Evolutionary conservation across 495 filamentous ascomycete genomes (phyloP).

Genomic region (Aspergillus ellipticus): DNA sequence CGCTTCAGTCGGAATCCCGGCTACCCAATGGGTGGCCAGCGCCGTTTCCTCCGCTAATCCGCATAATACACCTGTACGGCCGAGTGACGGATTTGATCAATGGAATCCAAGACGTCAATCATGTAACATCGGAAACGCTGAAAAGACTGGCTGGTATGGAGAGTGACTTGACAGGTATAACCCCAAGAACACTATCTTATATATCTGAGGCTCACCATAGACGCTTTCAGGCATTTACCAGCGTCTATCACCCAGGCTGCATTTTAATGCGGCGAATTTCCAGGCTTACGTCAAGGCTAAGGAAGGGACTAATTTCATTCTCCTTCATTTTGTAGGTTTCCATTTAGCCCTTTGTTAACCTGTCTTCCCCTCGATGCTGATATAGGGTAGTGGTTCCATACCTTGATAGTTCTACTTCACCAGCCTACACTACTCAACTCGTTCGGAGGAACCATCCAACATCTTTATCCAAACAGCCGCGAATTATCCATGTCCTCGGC

Average conservation of each 20-base stretch:
- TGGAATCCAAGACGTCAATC: constrained; percentile 70
- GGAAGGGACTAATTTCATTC: constrained; percentile 77
- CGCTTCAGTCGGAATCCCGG: constrained; percentile 56
- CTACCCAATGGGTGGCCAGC: constrained; percentile 62
- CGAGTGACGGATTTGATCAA: constrained; percentile 79
- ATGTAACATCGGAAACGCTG: constrained; percentile 68
- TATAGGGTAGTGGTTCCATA: constrained; percentile 67
- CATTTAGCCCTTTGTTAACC: background rate
- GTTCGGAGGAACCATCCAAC: constrained; percentile 65
- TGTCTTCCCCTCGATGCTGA: constrained; percentile 2
- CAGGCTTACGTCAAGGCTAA: constrained; percentile 70
- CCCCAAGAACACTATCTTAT: background rate
- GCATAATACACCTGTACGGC: constrained; percentile 80
- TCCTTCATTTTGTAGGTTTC: constrained; percentile 65
- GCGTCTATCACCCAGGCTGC: constrained; percentile 62
- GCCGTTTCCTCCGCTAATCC: constrained; percentile 73
- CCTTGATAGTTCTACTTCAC: constrained; percentile 77
- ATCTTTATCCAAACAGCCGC: constrained; percentile 70
- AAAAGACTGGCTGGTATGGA: constrained; percentile 69
- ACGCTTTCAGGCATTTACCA: constrained; percentile 60
- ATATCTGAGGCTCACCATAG: background rate
- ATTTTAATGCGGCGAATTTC: constrained; percentile 78
- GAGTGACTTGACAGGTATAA: constrained; percentile 59
- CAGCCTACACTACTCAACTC: constrained; percentile 76
- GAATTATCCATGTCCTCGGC: constrained; percentile 84